Base-by-base conservation (phyloP, 176 grass and related monocot genomes). In the Bromus sterilis region DNA sequence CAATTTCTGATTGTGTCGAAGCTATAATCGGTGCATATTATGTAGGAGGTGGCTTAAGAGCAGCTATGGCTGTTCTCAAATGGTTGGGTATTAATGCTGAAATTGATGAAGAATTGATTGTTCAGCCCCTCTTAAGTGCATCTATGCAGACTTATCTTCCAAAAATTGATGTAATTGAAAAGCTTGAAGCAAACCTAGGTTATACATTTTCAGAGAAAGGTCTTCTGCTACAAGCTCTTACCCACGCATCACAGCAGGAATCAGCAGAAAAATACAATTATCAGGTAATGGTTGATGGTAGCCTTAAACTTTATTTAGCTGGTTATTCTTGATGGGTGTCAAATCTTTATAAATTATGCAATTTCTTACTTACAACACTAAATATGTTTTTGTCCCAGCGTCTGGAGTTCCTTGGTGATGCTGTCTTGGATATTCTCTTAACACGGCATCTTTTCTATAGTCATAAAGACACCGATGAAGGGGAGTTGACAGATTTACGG, bases 1-100 rank as follows among this genome's bases (percentile, higher is more conserved):
- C 95, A 39, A 87, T 98, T 77, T 84, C 95, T 75, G 95, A 98
- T 80, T 98, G 95, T 76, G 92, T 86, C 40, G 92, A 98, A 81
- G 88, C 92, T 70, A 39, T 98, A 60, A 94, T 98, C 83, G 95
- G 95, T 59, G 95, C 95, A 75, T 95, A 98, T 80, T 98, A 88
- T 89, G 74, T 91, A 55, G 88, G 84, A 66, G 92, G 95, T 53
- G 95, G 92, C 29, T 84, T 98, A 78, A 68, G 48, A 66, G 92
- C 88, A 62, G 86, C 93, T 44, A 24, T 89, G 75, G 82, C 84
- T 74, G 74, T 95, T 88, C 83, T 98, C 60, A 94, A 89, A 82
- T 98, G 96, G 93, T 60, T 98, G 42, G 88, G 91, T 36, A 82
- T 95, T 79, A 80, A 88, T 70, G 56, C 29, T 87, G 76, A 87